Evolutionary conservation across 441 rosid genomes (phyloP).

Genomic region (Corymbia citriodora): DNA sequence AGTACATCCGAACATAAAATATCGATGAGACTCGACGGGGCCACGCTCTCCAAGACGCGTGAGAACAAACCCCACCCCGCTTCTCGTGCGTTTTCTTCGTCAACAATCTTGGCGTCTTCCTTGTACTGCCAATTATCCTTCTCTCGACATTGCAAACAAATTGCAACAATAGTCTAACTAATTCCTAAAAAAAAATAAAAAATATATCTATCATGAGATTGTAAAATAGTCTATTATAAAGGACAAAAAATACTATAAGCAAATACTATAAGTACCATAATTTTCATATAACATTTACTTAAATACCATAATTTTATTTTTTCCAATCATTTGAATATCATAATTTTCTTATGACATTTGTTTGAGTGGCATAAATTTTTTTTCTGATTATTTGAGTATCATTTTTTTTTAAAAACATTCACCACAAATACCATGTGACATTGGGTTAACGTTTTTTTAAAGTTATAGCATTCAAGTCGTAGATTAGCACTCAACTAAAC

Average conservation of each 20-base stretch:
- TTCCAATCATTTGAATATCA: background rate
- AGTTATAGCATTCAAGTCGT: background rate
- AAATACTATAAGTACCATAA: too few species aligned
- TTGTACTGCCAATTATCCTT: background rate
- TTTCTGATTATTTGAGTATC: background rate
- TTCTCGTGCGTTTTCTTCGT: background rate
- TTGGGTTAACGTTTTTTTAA: background rate
- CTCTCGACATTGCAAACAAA: background rate
- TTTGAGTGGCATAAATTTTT: too few species aligned
- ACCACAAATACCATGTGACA: background rate
- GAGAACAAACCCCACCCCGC: background rate
- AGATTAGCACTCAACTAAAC: too few species aligned
- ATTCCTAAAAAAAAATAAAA: too few species aligned
- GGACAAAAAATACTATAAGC: background rate
- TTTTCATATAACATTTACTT: too few species aligned
- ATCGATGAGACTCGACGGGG: too few species aligned
- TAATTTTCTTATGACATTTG: too few species aligned
- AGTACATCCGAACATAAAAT: too few species aligned
- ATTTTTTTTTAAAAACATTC: too few species aligned
- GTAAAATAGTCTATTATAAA: too few species aligned
- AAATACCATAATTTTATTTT: too few species aligned
- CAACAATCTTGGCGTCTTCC: background rate
- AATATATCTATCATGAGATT: background rate
- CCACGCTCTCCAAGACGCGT: background rate
- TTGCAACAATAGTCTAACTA: accelerated